phyloP scores from a whole-genome alignment of 805 yeast genomes.

The Pichia sporocuriosa region DNA sequence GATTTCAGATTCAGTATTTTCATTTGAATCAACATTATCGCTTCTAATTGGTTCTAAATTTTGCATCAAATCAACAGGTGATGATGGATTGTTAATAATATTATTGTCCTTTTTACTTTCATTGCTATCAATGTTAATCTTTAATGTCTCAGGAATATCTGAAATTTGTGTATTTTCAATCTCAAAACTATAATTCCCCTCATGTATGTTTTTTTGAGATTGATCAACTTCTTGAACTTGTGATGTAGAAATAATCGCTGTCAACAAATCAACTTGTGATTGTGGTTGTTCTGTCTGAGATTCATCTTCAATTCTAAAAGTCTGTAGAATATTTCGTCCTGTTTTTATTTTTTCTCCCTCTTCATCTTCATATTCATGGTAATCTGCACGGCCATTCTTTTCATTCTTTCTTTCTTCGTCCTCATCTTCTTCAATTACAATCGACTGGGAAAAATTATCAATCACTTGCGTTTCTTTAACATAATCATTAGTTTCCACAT shows the following conservation, averaged over 20 bases:
- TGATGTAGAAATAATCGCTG: not conserved
- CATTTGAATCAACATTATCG: not conserved
- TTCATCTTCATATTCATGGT: not conserved
- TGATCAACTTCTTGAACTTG: not conserved
- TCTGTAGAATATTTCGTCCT: conserved; percentile 3
- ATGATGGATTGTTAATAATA: not conserved
- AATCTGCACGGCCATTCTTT: not conserved
- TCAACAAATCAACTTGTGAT: not conserved
- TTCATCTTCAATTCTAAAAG: conserved; percentile 3
- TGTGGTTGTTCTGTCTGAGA: conserved; percentile 7
- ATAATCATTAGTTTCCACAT: too few species aligned
- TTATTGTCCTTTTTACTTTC: not conserved
- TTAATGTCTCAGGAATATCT: not conserved
- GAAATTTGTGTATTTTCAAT: not conserved
- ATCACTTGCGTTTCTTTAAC: conserved; percentile 6
- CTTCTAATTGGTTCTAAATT: not conserved
- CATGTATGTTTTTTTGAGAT: not conserved
- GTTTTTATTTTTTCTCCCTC: conserved; percentile 4
- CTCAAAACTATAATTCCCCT: conserved; percentile 2
- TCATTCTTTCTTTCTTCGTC: not conserved
- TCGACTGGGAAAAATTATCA: conserved; percentile 7
- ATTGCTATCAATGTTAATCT: not conserved
- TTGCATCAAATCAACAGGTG: not conserved
- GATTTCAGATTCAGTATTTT: conserved; percentile 8
- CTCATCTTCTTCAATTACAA: conserved; percentile 8